These are phyloP conservation scores for Wallacemonas sp. DNA, from an alignment of 208 protist genomes.

Conservation along the genomic window DNA sequence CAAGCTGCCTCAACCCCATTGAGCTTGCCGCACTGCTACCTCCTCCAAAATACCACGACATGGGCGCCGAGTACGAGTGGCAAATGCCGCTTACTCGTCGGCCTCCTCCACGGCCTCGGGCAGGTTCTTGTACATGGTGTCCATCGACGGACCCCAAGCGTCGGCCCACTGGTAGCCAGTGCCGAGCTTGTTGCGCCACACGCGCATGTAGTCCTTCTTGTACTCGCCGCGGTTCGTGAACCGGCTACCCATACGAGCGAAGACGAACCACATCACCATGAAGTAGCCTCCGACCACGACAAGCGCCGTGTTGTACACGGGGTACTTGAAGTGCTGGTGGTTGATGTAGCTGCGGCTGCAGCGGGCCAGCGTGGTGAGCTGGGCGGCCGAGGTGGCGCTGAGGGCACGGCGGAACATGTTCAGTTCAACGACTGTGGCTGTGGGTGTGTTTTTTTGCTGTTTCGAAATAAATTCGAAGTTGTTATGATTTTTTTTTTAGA, in stretches of 20 bases:
- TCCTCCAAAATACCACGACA: conserved; percentile 13
- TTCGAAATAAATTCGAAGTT: background rate
- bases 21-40: no score
- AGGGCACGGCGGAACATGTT: conserved; percentile 80
- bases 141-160: conserved; percentile 79
- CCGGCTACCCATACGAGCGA: conserved; percentile 55
- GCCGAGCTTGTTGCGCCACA: conserved; percentile 86
- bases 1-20: no score
- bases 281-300: conserved; percentile 63
- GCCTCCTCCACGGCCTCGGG: conserved; percentile 58
- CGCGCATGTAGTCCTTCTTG: conserved; percentile 82
- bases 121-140: conserved; percentile 80
- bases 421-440: conserved; percentile 5
- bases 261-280: conserved; percentile 72
- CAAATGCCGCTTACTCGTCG: conserved; percentile 34
- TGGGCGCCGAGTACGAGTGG: background rate
- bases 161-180: conserved; percentile 90
- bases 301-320: conserved; percentile 50
- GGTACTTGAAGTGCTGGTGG: conserved; percentile 86
- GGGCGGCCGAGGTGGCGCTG: conserved; percentile 29
- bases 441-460: background rate
- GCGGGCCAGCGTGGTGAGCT: conserved; percentile 25
- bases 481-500: conserved; percentile 5
- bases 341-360: conserved; percentile 67
- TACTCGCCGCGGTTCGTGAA: conserved; percentile 48